Evolutionary conservation across 2,329 filamentous ascomycete genomes (phyloP).

Genomic region (Ophiostoma pallidulum): DNA sequence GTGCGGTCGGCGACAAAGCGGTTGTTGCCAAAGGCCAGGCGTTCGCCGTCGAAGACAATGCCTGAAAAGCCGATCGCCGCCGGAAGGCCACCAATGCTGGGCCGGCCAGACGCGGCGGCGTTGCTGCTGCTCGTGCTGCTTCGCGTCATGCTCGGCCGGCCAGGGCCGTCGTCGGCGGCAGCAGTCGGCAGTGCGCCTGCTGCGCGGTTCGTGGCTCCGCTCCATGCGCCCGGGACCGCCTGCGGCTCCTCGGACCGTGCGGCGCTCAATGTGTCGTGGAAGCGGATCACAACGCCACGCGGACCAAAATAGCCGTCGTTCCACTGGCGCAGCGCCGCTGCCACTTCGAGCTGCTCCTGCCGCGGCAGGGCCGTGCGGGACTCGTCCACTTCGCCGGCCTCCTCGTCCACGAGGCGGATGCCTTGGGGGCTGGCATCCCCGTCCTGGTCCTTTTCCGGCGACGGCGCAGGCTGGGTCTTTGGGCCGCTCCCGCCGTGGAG

Average conservation of each 20-base stretch:
- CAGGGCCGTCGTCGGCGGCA: background rate
- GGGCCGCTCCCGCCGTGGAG: too few relatives aligned
- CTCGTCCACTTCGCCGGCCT: background rate
- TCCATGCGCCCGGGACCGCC: too few relatives aligned
- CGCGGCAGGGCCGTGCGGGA: conserved; percentile 21
- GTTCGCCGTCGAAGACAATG: conserved; percentile 34
- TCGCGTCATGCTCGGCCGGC: background rate
- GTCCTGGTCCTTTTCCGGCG: background rate
- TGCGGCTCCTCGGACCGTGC: background rate
- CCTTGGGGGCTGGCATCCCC: background rate
- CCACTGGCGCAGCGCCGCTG: conserved; percentile 42
- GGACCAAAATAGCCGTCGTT: conserved; percentile 47
- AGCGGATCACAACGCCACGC: conserved; percentile 35
- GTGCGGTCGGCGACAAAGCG: conserved; percentile 34
- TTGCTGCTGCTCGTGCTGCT: conserved; percentile 3
- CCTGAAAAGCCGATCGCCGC: conserved; percentile 28
- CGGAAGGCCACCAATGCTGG: background rate
- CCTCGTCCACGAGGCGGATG: conserved; percentile 4
- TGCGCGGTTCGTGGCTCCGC: too few relatives aligned
- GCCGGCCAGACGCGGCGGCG: background rate
- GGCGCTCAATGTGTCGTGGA: conserved; percentile 22
- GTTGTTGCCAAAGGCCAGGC: conserved; percentile 33
- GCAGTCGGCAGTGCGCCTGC: background rate
- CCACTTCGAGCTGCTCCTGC: conserved; percentile 19
- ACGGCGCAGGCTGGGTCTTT: too few relatives aligned